Conservation (phyloP, 192 early-diverging fungal species). For the Backusella parvicylindrica region DNA sequence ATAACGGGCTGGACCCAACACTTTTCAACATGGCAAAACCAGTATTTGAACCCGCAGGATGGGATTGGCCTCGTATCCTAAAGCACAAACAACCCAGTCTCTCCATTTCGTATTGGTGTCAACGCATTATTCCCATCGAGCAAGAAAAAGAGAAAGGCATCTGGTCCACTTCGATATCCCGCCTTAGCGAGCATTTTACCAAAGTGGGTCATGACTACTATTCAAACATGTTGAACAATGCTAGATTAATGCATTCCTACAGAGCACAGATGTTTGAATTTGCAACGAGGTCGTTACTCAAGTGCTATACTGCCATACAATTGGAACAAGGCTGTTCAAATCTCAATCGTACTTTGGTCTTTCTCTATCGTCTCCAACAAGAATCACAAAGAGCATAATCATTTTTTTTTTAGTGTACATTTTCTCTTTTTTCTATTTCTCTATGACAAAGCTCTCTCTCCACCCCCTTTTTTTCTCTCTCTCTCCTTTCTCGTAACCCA, state of each 20-base stretch:
- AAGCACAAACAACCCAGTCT: not conserved
- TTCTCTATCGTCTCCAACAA: slow-evolving; percentile 1
- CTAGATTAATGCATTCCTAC: slow-evolving; percentile 16
- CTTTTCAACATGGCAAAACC: slow-evolving; percentile 16
- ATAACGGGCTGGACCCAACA: not conserved
- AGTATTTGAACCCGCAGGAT: slow-evolving; percentile 15
- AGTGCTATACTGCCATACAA: slow-evolving; percentile 13
- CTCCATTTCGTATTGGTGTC: not conserved
- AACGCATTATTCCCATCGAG: not conserved
- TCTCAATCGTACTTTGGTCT: not conserved
- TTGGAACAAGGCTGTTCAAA: slow-evolving; percentile 16
- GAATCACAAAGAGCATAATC: slow-evolving; percentile 1
- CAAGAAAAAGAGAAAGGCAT: not conserved
- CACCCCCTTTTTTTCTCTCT: not conserved
- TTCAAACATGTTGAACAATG: slow-evolving; percentile 18
- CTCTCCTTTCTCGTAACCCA: not conserved
- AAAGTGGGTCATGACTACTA: slow-evolving; percentile 19
- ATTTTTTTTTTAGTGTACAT: not conserved
- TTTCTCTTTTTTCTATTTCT: not conserved
- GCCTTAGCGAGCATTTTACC: slow-evolving; percentile 12
- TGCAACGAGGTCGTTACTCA: slow-evolving; percentile 1
- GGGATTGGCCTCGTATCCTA: slow-evolving; percentile 15
- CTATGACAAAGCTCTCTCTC: too few species aligned
- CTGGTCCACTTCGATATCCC: slow-evolving; percentile 15
- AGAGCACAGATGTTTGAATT: slow-evolving; percentile 13